Evolutionary conservation across 192 early-diverging fungal species (phyloP).

Genomic region (Entomortierella parvispora): DNA sequence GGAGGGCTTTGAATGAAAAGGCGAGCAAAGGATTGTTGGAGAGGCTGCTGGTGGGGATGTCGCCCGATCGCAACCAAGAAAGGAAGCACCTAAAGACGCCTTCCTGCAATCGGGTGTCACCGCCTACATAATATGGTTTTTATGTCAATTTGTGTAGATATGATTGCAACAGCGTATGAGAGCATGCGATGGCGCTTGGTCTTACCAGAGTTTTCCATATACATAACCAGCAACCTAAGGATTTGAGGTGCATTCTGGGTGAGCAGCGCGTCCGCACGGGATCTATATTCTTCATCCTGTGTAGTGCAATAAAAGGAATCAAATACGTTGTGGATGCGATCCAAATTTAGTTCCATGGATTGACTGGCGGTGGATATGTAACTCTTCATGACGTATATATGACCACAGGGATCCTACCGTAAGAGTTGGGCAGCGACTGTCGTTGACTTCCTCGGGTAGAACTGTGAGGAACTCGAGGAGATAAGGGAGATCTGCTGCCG

Average conservation of each 20-base stretch:
- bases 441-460: slow-evolving; percentile 86
- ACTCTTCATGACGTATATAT: slow-evolving; percentile 3
- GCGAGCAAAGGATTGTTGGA: slow-evolving; percentile 71
- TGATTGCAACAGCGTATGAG: background rate
- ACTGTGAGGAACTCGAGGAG: slow-evolving; percentile 87
- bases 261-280: slow-evolving; percentile 68
- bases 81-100: slow-evolving; percentile 77
- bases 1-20: slow-evolving; percentile 78
- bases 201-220: slow-evolving; percentile 71
- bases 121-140: too few species aligned
- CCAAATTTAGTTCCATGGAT: background rate
- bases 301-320: slow-evolving; percentile 2
- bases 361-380: too few species aligned
- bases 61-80: slow-evolving; percentile 86
- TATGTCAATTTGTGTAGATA: background rate
- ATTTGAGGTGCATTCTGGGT: slow-evolving; percentile 74
- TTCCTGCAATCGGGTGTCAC: slow-evolving; percentile 68
- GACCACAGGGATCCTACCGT: too few species aligned
- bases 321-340: slow-evolving; percentile 6
- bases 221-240: slow-evolving; percentile 74
- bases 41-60: slow-evolving; percentile 73
- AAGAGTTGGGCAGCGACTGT: slow-evolving; percentile 71
- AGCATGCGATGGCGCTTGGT: background rate
- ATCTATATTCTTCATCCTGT: slow-evolving; percentile 69
- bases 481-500: slow-evolving; percentile 67